Evolutionary conservation across 148 eudicot genomes (phyloP).

Genomic region (Rheum nobile): DNA sequence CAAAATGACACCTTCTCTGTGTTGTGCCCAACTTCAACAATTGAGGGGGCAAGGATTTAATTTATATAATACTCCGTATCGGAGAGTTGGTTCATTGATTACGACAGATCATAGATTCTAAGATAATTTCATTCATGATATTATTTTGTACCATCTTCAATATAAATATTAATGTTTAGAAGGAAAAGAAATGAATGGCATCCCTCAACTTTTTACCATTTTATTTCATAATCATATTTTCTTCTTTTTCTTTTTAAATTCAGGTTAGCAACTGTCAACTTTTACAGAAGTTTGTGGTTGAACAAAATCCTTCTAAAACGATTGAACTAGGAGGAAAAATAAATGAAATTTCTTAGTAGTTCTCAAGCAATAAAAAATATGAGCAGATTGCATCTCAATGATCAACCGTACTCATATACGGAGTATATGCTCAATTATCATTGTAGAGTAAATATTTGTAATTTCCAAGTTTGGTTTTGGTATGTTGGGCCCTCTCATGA

Average conservation of each 20-base stretch:
- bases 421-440: not conserved
- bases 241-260: too few species aligned
- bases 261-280: not conserved
- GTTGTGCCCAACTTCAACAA: not conserved
- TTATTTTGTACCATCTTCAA: not conserved
- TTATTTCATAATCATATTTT: not conserved
- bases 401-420: not conserved
- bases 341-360: not conserved
- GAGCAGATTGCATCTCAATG: not conserved
- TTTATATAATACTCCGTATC: not conserved
- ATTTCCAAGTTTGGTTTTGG: too few species aligned
- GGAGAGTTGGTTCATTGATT: slow-evolving; percentile 1
- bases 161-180: not conserved
- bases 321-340: not conserved
- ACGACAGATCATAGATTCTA: not conserved
- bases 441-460: too few species aligned
- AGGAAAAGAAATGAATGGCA: not conserved
- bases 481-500: too few species aligned
- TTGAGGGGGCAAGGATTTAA: not conserved
- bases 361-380: not conserved
- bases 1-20: not conserved
- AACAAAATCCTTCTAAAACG: not conserved
- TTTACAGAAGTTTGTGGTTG: not conserved
- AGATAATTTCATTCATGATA: not conserved
- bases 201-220: not conserved